Conservation (phyloP, 495 filamentous ascomycete species). For the Xylaria castorea region DNA sequence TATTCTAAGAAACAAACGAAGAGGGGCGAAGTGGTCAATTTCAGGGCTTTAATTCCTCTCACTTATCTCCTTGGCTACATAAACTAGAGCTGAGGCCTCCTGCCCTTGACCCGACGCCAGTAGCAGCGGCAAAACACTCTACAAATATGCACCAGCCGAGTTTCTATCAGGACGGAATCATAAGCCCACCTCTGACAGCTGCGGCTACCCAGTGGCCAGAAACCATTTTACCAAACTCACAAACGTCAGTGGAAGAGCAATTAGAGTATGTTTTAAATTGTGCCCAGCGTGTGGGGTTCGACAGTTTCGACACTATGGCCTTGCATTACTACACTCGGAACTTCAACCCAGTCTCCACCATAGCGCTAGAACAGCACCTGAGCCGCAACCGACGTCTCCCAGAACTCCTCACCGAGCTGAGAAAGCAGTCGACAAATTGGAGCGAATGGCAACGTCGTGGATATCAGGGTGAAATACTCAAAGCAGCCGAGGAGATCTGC, state of each 20-base stretch:
- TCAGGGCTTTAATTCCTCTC: neutral
- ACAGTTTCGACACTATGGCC: slow-evolving; percentile 18
- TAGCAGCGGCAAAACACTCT: neutral
- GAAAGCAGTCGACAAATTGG: slow-evolving; percentile 5
- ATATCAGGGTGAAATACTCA: neutral
- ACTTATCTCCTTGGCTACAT: neutral
- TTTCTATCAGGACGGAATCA: neutral
- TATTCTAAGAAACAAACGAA: neutral
- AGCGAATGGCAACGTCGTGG: neutral
- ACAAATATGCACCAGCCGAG: neutral
- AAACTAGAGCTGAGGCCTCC: neutral
- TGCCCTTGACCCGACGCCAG: neutral
- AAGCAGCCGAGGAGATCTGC: slow-evolving; percentile 11
- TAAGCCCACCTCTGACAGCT: neutral
- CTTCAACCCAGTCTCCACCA: neutral
- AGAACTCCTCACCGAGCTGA: slow-evolving; percentile 1
- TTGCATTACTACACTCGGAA: slow-evolving; percentile 13
- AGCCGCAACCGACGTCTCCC: slow-evolving; percentile 9
- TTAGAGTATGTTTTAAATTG: slow-evolving; percentile 15
- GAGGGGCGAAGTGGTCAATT: neutral
- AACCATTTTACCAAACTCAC: neutral
- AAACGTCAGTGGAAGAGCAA: slow-evolving; percentile 2
- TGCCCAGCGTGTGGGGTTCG: slow-evolving; percentile 14
- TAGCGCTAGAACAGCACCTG: neutral
- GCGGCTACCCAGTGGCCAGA: neutral